Base-by-base conservation (phyloP, 345 rosid species). In the Cardamine resedifolia region DNA sequence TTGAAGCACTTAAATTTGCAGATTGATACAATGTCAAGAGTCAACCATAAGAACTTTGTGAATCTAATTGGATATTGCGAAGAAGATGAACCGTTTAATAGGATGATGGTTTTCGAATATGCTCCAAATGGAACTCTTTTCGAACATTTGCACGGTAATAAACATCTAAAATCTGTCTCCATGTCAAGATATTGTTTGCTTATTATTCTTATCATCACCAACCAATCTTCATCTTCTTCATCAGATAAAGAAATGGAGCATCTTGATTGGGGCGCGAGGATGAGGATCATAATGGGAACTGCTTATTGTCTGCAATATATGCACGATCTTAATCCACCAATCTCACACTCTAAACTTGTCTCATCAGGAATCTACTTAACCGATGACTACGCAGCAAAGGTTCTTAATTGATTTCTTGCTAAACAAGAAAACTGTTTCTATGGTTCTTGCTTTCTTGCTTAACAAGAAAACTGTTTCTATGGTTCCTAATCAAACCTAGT, bases 21-120 rank as follows among this genome's bases (percentile, higher is more conserved):
- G 99, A 88, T 92, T 59, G 95, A 82, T 69, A 80, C 83, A 43
- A 67, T 96, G 60, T 96, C 99, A 18, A 78, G 88, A 49, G 47
- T 96, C 52, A 92, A 96, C 81, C 98, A 96, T 57, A 96, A 88
- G 85, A 96, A 92, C 86, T 96, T 90, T 71, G 88, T 89, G 59
- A 92, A 96, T 76, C 92, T 92, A 33, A 85, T 90, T 66, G 98
- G 98, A 45, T 90, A 68, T 59, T 90, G 89, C 23, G 96, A 88
- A 78, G 99, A 96, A 80, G 79, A 89, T 38, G 90, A 87, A 70
- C 99, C 97, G 7, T 96, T 96, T 79, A 83, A 72, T 57, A 82
- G 98, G 78, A 90, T 96, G 98, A 92, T 96, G 97, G 98, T 96
- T 74, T 96, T 92, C 47, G 98, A 96, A 86, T 90, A 92, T 74